Evolutionary conservation across 495 filamentous ascomycete species (phyloP).

Genomic region (Pyrenopolyporus hunteri): DNA sequence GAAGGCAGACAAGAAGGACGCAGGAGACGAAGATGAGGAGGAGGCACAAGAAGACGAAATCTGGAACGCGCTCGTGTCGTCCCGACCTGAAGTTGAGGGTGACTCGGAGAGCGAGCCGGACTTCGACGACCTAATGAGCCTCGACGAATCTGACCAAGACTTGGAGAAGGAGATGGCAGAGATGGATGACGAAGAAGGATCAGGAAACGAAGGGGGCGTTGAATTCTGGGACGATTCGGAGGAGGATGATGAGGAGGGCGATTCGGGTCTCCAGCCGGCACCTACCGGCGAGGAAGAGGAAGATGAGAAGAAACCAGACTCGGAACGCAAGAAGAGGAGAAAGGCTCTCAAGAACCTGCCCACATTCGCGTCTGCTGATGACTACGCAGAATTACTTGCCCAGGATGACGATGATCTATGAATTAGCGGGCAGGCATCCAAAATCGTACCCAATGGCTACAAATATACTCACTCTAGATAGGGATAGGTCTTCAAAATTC

Average conservation of each 20-base stretch:
- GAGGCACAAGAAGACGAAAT: conserved; percentile 77
- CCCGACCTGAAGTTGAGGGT: conserved; percentile 76
- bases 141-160: conserved; percentile 55
- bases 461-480: neutral
- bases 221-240: conserved; percentile 55
- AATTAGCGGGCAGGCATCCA: neutral
- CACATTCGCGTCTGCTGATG: conserved; percentile 89
- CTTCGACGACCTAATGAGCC: conserved; percentile 50
- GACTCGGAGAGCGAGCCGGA: conserved; percentile 61
- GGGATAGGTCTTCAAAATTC: conserved; percentile 14
- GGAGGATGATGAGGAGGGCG: conserved; percentile 49
- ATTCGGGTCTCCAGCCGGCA: conserved; percentile 35
- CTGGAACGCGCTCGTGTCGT: conserved; percentile 89
- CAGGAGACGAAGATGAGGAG: conserved; percentile 51
- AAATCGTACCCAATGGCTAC: neutral
- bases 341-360: conserved; percentile 88
- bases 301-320: conserved; percentile 44
- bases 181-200: conserved; percentile 53
- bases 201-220: conserved; percentile 51
- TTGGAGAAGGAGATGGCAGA: conserved; percentile 61
- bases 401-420: conserved; percentile 46
- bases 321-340: conserved; percentile 65
- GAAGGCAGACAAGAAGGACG: conserved; percentile 59
- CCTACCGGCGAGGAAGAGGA: conserved; percentile 34
- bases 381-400: conserved; percentile 87